Evolutionary conservation across 2,329 filamentous ascomycete genomes (phyloP), one percentile per base, ranked within the genome.

Genomic region (Beauveria pseudobassiana): DNA sequence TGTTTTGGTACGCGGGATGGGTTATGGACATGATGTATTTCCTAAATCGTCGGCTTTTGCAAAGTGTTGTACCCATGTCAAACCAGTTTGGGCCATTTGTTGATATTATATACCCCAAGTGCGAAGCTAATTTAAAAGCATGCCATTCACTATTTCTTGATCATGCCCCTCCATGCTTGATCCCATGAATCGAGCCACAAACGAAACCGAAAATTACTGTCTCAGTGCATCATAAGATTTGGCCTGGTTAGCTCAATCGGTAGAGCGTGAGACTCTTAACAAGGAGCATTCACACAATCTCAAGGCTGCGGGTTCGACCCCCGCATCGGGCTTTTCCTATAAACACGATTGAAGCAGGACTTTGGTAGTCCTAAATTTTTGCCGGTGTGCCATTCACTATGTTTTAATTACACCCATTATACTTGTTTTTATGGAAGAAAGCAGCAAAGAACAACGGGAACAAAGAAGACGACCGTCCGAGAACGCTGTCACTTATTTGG

Each of bases 261-360:
- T 87, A 87, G 85, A 87, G 84, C 84, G 84, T 87, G 80, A 86
- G 84, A 87, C 85, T 87, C 85, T 83, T 82, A 42, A 16, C 34
- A 38, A 38, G 16, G 34, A 38, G 34, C 34, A 38, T 38, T 38
- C 34, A 38, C 34, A 38, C 34, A 38, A 81, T 80, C 79, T 81
- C 77, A 80, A 81, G 78, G 78, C 76, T 81, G 78, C 76, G 77
- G 77, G 81, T 82, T 81, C 78, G 78, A 80, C 72, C 74, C 73
- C 73, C 73, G 71, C 73, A 71, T 74, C 70, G 73, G 73, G 71
- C 72, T 75, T 45, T 74, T 74, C 72, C 72, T 74, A 74, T 38
- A 38, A 38, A 14, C 34, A 38, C 12, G 34, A 38, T 38, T 38
- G 34, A 38, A 38, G 34, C 34, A 38, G 34, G 34, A 38, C 34